Percentiles rank a stretch among this genome's conserved stretches.
phyloP scores from a whole-genome alignment of 2,329 filamentous ascomycete species.

The Aspergillus proliferans region DNA sequence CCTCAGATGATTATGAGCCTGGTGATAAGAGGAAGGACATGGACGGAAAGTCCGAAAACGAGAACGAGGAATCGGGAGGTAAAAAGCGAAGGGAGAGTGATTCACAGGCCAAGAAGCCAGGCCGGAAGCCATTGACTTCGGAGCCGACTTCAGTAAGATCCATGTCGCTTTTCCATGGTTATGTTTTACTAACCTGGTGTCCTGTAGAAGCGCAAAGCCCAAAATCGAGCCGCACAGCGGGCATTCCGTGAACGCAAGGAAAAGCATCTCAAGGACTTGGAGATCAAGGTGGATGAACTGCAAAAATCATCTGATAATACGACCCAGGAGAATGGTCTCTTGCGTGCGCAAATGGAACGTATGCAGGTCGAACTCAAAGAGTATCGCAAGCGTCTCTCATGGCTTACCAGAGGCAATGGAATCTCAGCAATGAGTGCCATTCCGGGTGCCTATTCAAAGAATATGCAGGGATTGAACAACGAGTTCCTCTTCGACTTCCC shows the following conservation, averaged over 20 bases:
- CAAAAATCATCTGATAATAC: conserved; percentile 78
- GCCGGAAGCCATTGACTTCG: conserved; percentile 88
- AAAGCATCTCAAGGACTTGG: conserved; percentile 55
- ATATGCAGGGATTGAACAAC: conserved; percentile 57
- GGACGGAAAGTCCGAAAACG: conserved; percentile 53
- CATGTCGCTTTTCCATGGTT: not conserved
- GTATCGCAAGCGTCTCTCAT: conserved; percentile 78
- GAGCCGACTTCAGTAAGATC: conserved; percentile 87
- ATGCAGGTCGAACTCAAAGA: conserved; percentile 79
- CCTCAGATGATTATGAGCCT: conserved; percentile 43
- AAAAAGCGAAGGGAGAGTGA: conserved; percentile 73
- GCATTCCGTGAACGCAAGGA: conserved; percentile 94
- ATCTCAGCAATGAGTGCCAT: conserved; percentile 45
- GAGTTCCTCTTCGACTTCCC: conserved; percentile 96
- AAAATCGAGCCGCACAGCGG: conserved; percentile 86
- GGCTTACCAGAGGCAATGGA: conserved; percentile 46
- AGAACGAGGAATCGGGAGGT: conserved; percentile 57
- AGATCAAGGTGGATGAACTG: conserved; percentile 54
- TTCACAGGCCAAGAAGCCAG: conserved; percentile 89
- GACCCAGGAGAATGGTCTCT: conserved; percentile 75
- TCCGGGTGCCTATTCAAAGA: conserved; percentile 40
- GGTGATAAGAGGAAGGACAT: conserved; percentile 57
- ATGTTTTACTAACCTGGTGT: conserved; percentile 15
- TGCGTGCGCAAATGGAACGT: conserved; percentile 82
- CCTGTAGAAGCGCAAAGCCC: conserved; percentile 63